Evolutionary conservation across 2,329 filamentous ascomycete genomes (phyloP).

Genomic region (Didymella pomorum): DNA sequence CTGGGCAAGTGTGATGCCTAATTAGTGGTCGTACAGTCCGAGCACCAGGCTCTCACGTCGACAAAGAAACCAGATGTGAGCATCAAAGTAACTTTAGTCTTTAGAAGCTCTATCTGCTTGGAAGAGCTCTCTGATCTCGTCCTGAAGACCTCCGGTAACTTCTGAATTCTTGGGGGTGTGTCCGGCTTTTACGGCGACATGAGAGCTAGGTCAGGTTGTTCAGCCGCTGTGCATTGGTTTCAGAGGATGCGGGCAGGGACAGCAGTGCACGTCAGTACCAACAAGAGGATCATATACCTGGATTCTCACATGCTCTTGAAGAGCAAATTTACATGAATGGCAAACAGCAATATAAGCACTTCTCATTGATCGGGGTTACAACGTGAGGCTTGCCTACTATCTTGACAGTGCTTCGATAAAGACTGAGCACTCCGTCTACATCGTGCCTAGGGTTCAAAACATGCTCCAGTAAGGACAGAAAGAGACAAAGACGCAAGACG

Average conservation of each 20-base stretch:
- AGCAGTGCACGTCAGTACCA: background rate
- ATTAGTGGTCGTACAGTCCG: background rate
- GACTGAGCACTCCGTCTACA: background rate
- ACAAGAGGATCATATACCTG: background rate
- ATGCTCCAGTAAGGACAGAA: background rate
- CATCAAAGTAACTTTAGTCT: no score
- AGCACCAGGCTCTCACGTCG: no score
- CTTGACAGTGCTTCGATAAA: background rate
- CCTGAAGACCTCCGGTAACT: no score
- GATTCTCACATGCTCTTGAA: background rate
- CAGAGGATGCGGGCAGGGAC: background rate
- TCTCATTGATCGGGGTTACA: background rate
- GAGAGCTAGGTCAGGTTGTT: background rate
- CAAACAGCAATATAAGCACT: no score
- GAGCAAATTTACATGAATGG: background rate
- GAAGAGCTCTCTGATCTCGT: no score
- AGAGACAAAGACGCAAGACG: no score
- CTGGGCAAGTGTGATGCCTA: background rate
- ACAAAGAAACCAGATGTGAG: no score
- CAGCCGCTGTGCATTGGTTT: background rate
- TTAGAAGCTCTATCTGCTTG: no score
- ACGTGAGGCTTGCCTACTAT: background rate
- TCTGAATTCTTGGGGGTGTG: no score
- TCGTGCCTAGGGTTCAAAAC: background rate
- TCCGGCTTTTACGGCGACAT: no score